Conservation (phyloP, 129 eudicot genomes). For the Flaveria sonorensis region DNA sequence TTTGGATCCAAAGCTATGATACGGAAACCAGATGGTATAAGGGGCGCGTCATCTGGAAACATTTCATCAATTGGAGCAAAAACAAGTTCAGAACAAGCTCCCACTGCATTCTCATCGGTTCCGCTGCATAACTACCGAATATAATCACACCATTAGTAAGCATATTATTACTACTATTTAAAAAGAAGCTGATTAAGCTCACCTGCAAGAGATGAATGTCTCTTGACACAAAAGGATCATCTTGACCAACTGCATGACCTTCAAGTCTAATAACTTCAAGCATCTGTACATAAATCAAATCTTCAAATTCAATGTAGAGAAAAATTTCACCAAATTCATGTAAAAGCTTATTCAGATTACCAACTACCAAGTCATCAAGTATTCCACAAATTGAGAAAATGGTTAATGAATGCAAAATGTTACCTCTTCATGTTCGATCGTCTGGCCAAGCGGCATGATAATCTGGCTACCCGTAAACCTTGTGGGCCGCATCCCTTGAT, state of each 20-base stretch:
- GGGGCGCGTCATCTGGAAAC: constrained; percentile 92
- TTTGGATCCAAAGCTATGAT: constrained; percentile 85
- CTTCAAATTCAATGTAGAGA: not conserved
- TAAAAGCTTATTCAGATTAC: too few species aligned
- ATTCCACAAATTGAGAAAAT: not conserved
- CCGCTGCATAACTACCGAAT: constrained; percentile 79
- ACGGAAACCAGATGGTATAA: constrained; percentile 94
- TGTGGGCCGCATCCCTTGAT: constrained; percentile 72
- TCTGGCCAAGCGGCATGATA: constrained; percentile 92
- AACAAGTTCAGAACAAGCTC: constrained; percentile 90
- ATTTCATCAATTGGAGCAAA: constrained; percentile 97
- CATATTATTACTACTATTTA: not conserved
- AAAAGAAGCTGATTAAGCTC: constrained; percentile 17
- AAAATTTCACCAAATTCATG: not conserved
- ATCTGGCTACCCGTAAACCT: constrained; percentile 92
- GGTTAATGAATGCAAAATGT: not conserved
- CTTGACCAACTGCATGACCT: constrained; percentile 81
- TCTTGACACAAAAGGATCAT: constrained; percentile 67
- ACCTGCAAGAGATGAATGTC: constrained; percentile 97
- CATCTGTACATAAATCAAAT: constrained; percentile 62
- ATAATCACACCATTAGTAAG: not conserved
- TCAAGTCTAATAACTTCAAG: constrained; percentile 95
- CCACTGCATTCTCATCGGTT: constrained; percentile 84
- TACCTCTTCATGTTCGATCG: constrained; percentile 96
- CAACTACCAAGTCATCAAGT: not conserved